Base-by-base conservation (phyloP, 1,284 basidiomycete species). In the Ustilago bromivora region DNA sequence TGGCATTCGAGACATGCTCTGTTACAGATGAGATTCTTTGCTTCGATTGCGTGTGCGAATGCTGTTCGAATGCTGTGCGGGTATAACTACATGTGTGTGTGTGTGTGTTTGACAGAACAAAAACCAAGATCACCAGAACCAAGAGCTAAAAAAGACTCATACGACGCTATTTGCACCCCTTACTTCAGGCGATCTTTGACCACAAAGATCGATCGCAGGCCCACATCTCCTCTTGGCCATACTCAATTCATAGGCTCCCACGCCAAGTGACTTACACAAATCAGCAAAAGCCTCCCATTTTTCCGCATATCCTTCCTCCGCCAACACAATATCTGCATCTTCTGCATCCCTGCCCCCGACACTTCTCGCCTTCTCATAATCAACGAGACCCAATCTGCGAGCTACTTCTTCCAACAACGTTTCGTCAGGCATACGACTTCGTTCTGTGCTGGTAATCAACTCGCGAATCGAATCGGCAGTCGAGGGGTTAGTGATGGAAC, bases 1-100 rank as follows among this genome's bases (percentile, higher is more conserved):
- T 82, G 80, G 76, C 56, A 68, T 36, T 62, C 57, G 3, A 57
- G 80, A 17, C 78, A 82, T 58, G 9, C 31, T 51, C 13, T 34
- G 11, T 19, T 5, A 13, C 28, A 12, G 31, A 31, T 31, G 28
- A 32, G 11, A 34, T 32, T 32, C 11, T n/a, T 51, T 51, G 23
- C 49, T 51, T 51, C 13, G 49, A 51, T 51, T 57, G 57, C 57
- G 57, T 59, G 53, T 46, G 38, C 60, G 28, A 31, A 46, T 59
- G 43, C 40, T 13, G 51, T 35, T 19, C 49, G 23, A 19, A 19
- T 19, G 19, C 19, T 19, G 66, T 36, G 66, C 66, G 60, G 56
- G 60, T 68, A 68, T 68, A 41, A 41, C 66, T 68, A 62, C 66
- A 41, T 66, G 41, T n/a, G 54, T 53, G 47, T 28, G 23, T 28